These are phyloP conservation scores for Fragilaria crotonensis DNA, from an alignment of 108 stramenopile genomes.

Conservation along the genomic window DNA sequence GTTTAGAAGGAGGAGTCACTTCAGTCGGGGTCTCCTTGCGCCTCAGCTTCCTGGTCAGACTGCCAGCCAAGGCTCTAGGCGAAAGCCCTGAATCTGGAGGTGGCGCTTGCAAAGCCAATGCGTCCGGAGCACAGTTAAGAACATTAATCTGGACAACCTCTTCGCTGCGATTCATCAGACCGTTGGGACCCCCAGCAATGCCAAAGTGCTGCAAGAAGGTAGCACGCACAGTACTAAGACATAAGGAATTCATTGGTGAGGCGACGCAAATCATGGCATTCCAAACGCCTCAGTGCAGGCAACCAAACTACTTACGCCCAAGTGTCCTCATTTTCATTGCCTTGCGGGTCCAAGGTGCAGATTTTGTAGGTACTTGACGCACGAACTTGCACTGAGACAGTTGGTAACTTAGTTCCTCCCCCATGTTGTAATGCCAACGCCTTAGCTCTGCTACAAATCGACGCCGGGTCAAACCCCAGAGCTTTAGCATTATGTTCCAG, in stretches of 20 bases:
- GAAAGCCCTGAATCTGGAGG: background rate
- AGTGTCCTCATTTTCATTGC: slow-evolving; percentile 52
- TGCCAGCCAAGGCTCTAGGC: background rate
- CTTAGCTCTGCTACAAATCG: slow-evolving; percentile 11
- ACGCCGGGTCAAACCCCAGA: slow-evolving; percentile 18
- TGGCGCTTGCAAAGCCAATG: background rate
- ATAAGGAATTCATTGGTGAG: too few relatives aligned
- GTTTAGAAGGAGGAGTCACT: too few relatives aligned
- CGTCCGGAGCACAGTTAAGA: slow-evolving; percentile 8
- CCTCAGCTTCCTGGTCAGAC: background rate
- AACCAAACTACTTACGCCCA: slow-evolving; percentile 62
- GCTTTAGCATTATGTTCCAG: slow-evolving; percentile 19
- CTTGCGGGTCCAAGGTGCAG: slow-evolving; percentile 69
- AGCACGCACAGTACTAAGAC: slow-evolving; percentile 40
- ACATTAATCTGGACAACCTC: slow-evolving; percentile 60
- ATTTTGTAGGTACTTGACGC: slow-evolving; percentile 70
- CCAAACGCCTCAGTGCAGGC: too few relatives aligned
- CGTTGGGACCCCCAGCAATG: slow-evolving; percentile 49
- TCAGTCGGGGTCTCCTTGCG: too few relatives aligned
- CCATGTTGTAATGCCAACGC: slow-evolving; percentile 21
- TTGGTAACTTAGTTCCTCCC: slow-evolving; percentile 5
- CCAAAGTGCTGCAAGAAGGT: slow-evolving; percentile 69
- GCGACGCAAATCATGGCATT: too few relatives aligned
- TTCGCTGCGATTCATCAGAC: slow-evolving; percentile 64
- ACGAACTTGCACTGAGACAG: slow-evolving; percentile 50